A percentile compares a stretch with the other conserved stretches of the same genome.
Evolutionary conservation across 768 basidiomycete species (phyloP).

Genomic region (Hygrophoropsis aurantiaca): DNA sequence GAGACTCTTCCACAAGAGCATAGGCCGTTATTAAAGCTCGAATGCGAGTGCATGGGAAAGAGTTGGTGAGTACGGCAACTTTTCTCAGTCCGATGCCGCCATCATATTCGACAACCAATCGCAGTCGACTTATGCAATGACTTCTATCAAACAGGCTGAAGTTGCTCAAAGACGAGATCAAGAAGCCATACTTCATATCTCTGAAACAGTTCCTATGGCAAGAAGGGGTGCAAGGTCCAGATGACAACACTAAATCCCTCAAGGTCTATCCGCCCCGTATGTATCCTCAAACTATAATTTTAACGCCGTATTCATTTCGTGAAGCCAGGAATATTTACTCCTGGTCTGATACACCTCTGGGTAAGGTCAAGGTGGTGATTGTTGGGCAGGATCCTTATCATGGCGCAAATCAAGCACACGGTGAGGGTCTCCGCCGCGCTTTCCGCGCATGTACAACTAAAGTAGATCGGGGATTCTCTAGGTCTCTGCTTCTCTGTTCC

Average conservation of each 20-base stretch:
- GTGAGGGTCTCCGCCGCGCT: no score
- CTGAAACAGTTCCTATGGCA: conserved; percentile 70
- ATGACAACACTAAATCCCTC: conserved; percentile 43
- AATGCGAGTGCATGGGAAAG: conserved; percentile 72
- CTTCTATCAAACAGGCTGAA: conserved; percentile 55
- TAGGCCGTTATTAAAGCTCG: conserved; percentile 58
- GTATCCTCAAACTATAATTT: conserved; percentile 5
- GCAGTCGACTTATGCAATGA: conserved; percentile 7
- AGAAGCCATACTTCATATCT: conserved; percentile 72
- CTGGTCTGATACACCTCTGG: conserved; percentile 88
- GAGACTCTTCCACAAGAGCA: conserved; percentile 59
- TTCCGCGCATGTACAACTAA: no score
- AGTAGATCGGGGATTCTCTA: no score
- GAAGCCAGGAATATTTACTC: conserved; percentile 83
- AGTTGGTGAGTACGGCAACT: conserved; percentile 49
- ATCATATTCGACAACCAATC: conserved; percentile 1
- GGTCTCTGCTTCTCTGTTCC: conserved; percentile 92
- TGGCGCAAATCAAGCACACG: conserved; percentile 79
- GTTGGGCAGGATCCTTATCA: conserved; percentile 92
- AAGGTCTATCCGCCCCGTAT: conserved; percentile 80
- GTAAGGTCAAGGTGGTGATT: conserved; percentile 84
- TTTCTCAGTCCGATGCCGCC: not conserved
- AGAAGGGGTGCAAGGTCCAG: conserved; percentile 56
- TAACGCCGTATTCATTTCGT: conserved; percentile 7
- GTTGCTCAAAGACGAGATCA: conserved; percentile 70